Percentiles rank a stretch among this genome's conserved stretches.
Conservation (phyloP, 768 basidiomycete genomes). For the Epithele typhae region DNA sequence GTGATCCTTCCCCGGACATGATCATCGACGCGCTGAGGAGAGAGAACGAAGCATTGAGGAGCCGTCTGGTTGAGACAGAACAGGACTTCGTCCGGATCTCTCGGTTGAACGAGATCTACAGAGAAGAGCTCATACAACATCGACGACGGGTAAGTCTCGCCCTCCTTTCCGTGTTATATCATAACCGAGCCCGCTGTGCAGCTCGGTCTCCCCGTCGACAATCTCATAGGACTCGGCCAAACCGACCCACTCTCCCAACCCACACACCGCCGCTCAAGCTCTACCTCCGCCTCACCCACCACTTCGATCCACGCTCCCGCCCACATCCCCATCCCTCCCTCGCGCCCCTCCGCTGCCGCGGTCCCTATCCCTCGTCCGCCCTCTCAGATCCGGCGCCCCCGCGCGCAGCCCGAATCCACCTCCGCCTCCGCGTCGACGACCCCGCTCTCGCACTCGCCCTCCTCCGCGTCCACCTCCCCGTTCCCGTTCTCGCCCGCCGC, state of each 20-base stretch:
- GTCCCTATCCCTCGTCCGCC: slow-evolving; percentile 76
- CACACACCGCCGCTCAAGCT: slow-evolving; percentile 51
- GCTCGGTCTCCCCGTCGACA: slow-evolving; percentile 76
- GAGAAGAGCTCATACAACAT: slow-evolving; percentile 80
- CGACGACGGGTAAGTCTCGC: slow-evolving; percentile 70
- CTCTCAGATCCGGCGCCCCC: slow-evolving; percentile 59
- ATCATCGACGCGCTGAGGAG: slow-evolving; percentile 72
- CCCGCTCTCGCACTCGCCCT: slow-evolving; percentile 59
- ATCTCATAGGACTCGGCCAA: slow-evolving; percentile 66
- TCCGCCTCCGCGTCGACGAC: slow-evolving; percentile 49
- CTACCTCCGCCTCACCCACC: slow-evolving; percentile 39
- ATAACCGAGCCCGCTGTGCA: slow-evolving; percentile 21
- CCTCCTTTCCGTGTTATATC: neutral
- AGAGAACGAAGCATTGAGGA: slow-evolving; percentile 76
- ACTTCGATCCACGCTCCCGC: slow-evolving; percentile 37
- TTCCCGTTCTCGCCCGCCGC: slow-evolving; percentile 62
- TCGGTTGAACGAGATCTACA: slow-evolving; percentile 76
- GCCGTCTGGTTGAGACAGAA: slow-evolving; percentile 67
- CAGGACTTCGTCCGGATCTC: slow-evolving; percentile 71
- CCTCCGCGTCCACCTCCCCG: slow-evolving; percentile 63
- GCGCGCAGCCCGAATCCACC: slow-evolving; percentile 29
- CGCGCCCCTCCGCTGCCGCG: slow-evolving; percentile 38
- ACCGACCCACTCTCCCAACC: slow-evolving; percentile 69
- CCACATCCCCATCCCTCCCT: slow-evolving; percentile 19
- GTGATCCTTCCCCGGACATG: slow-evolving; percentile 41